Conservation (phyloP, 495 filamentous ascomycete species). For the Copromyces sp. region DNA sequence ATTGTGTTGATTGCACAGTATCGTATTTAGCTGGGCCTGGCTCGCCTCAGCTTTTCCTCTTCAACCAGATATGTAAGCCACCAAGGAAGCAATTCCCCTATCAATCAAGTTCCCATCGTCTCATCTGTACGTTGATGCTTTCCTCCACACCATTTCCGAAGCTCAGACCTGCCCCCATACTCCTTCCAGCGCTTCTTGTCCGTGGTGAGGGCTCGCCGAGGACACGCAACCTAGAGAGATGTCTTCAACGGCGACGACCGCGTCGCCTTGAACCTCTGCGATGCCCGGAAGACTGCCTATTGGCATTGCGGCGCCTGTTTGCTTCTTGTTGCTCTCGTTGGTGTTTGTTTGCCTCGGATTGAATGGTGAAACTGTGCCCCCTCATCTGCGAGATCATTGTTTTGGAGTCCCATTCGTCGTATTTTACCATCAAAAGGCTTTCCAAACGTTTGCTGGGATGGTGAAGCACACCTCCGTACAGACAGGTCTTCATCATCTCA, state of each 20-base stretch:
- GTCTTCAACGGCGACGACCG: not conserved
- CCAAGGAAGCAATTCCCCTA: not conserved
- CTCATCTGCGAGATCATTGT: not conserved
- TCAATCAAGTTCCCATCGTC: not conserved
- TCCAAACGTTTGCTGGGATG: not conserved
- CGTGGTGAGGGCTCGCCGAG: not conserved
- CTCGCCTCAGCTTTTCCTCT: not conserved
- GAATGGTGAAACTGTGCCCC: accelerated
- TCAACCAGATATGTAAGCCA: not conserved
- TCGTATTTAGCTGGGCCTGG: not conserved
- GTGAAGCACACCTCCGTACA: not conserved
- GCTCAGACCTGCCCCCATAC: not conserved
- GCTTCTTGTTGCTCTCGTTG: not conserved
- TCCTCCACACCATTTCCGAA: not conserved
- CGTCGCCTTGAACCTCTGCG: not conserved
- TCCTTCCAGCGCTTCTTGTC: not conserved
- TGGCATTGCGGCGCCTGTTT: not conserved
- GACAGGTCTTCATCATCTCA: not conserved
- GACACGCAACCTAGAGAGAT: not conserved
- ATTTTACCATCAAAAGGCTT: accelerated
- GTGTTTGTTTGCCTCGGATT: not conserved
- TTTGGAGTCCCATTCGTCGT: not conserved
- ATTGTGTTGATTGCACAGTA: not conserved
- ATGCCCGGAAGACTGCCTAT: not conserved
- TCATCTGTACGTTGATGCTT: not conserved